Evolutionary conservation across 2,329 filamentous ascomycete species (phyloP).

Genomic region (Graphiopsis chlorocephala): DNA sequence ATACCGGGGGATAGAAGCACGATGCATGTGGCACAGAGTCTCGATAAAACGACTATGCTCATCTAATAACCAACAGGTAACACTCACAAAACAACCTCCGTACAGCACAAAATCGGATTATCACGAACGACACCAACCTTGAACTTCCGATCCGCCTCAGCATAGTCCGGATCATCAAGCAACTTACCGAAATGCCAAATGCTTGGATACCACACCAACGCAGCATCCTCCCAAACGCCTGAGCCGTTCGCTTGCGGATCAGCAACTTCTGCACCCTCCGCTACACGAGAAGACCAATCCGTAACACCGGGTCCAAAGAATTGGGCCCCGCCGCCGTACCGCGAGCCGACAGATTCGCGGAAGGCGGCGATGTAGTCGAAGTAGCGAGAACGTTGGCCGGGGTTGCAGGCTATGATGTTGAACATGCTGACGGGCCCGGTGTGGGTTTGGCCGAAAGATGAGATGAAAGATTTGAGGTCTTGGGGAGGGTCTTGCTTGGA

Average conservation of each 20-base stretch:
- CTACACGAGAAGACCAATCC: conserved; percentile 16
- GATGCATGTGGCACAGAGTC: not conserved
- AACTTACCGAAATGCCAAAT: conserved; percentile 28
- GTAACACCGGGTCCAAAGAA: conserved; percentile 18
- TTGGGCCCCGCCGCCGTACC: conserved; percentile 20
- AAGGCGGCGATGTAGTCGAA: conserved; percentile 24
- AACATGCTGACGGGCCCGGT: conserved; percentile 23
- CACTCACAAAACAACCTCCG: conserved; percentile 17
- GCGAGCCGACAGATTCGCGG: conserved; percentile 18
- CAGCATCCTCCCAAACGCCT: conserved; percentile 22
- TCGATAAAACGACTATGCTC: not conserved
- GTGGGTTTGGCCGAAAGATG: conserved; percentile 17
- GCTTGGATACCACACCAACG: conserved; percentile 24
- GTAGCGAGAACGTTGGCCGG: conserved; percentile 18
- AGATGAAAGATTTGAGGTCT: conserved; percentile 21
- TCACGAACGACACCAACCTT: conserved; percentile 25
- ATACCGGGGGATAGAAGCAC: not conserved
- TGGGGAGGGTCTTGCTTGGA: not conserved
- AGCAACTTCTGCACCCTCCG: conserved; percentile 13
- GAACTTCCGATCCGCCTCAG: conserved; percentile 24
- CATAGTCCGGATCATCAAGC: conserved; percentile 26
- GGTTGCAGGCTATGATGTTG: conserved; percentile 23
- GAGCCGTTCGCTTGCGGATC: conserved; percentile 13
- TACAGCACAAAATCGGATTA: conserved; percentile 25
- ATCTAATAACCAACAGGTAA: not conserved